Percentiles rank a stretch among this genome's conserved stretches.
Evolutionary conservation across 2,329 filamentous ascomycete genomes (phyloP).

Genomic region (Xylariaceae sp.): DNA sequence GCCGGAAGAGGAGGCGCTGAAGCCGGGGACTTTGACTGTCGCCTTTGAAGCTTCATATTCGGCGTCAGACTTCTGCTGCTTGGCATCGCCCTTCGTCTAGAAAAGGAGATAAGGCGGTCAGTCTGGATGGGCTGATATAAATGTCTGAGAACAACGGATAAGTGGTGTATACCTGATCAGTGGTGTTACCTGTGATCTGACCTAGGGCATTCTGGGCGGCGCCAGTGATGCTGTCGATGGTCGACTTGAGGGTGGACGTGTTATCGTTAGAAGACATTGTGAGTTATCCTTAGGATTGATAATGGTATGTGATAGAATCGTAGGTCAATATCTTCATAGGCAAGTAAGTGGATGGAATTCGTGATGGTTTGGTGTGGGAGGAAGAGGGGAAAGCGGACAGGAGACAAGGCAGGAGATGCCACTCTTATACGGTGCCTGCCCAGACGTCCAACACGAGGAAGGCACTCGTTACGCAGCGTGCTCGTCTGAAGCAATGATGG

Average conservation of each 20-base stretch:
- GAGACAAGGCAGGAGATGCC: neutral
- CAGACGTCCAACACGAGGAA: neutral
- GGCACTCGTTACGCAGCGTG: neutral
- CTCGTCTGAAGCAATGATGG: neutral
- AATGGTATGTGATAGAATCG: neutral
- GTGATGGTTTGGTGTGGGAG: neutral
- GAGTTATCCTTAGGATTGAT: neutral
- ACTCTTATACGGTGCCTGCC: slow-evolving; percentile 9
- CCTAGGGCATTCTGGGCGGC: slow-evolving; percentile 67
- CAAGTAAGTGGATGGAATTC: neutral
- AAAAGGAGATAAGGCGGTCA: slow-evolving; percentile 14
- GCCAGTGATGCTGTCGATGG: slow-evolving; percentile 67
- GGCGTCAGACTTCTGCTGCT: slow-evolving; percentile 58
- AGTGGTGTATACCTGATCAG: slow-evolving; percentile 51
- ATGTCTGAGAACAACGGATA: neutral
- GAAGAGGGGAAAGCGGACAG: too few relatives aligned
- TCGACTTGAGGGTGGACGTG: slow-evolving; percentile 74
- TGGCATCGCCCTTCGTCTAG: slow-evolving; percentile 54
- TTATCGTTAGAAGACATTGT: slow-evolving; percentile 40
- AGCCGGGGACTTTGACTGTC: slow-evolving; percentile 65
- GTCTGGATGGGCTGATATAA: neutral
- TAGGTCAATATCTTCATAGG: neutral
- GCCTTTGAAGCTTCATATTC: slow-evolving; percentile 72
- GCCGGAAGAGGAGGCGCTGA: slow-evolving; percentile 63
- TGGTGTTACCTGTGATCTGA: slow-evolving; percentile 63